These are phyloP conservation scores for Aurifilum marmelostoma DNA, from an alignment of 2,329 filamentous ascomycete genomes.

Conservation along the genomic window DNA sequence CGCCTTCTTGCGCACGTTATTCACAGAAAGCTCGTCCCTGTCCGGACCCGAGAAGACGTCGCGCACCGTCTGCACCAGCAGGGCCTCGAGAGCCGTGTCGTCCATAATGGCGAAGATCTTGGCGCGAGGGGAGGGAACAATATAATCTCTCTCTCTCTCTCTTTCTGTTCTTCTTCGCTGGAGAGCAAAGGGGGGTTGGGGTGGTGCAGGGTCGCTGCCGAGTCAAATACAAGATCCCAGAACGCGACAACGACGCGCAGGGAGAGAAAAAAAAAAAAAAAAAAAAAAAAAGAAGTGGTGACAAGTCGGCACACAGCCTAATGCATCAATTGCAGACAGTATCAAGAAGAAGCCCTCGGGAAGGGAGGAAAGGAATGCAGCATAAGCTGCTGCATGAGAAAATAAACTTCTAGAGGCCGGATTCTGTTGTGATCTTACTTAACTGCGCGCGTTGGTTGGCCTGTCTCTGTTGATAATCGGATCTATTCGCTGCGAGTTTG, in stretches of 20 bases:
- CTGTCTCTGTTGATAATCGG: background rate
- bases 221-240: too few relatives aligned
- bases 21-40: conserved; percentile 57
- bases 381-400: too few relatives aligned
- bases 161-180: background rate
- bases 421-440: too few relatives aligned
- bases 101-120: conserved; percentile 1
- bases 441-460: background rate
- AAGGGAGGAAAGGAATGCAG: too few relatives aligned
- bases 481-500: background rate
- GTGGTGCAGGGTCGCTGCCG: too few relatives aligned
- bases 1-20: conserved; percentile 56
- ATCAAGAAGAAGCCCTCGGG: background rate
- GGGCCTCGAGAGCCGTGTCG: conserved; percentile 46
- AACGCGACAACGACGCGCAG: too few relatives aligned
- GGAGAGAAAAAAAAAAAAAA: too few relatives aligned
- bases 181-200: too few relatives aligned
- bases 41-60: conserved; percentile 48
- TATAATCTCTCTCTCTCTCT: too few relatives aligned
- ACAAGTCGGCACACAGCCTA: background rate
- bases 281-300: background rate
- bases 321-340: background rate
- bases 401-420: too few relatives aligned
- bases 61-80: conserved; percentile 51
- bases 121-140: too few relatives aligned